Evolutionary conservation across 805 yeast species (phyloP).

Genomic region (Ogataea zsoltii): DNA sequence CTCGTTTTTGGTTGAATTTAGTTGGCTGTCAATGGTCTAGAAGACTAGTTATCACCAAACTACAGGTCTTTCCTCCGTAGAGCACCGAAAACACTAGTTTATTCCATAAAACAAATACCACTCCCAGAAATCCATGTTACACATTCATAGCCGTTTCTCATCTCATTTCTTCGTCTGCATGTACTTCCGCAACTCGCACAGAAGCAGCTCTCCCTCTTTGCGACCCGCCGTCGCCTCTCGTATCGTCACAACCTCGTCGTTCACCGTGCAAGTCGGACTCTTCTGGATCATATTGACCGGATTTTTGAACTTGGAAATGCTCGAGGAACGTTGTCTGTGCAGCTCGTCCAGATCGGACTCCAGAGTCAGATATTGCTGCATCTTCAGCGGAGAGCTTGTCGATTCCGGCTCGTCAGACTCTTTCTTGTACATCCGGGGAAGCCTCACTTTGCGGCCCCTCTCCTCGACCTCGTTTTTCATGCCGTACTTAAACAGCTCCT

Average conservation of each 20-base stretch:
- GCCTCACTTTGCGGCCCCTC: slow-evolving; percentile 3
- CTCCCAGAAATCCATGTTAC: no score
- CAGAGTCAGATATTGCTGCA: slow-evolving; percentile 28
- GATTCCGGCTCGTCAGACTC: neutral
- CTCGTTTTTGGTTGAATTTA: no score
- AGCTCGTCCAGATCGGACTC: slow-evolving; percentile 30
- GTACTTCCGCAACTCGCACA: slow-evolving; percentile 13
- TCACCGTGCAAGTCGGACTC: slow-evolving; percentile 21
- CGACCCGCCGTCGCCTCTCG: slow-evolving; percentile 7
- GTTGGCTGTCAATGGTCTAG: no score
- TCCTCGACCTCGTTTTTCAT: slow-evolving; percentile 23
- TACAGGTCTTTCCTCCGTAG: no score
- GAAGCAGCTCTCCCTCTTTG: slow-evolving; percentile 6
- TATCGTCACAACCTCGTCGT: slow-evolving; percentile 17
- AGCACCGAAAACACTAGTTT: no score
- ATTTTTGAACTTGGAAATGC: slow-evolving; percentile 23
- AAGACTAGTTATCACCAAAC: no score
- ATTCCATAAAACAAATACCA: no score
- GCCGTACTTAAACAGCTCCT: slow-evolving; percentile 36
- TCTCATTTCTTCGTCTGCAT: no score
- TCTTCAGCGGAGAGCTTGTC: slow-evolving; percentile 15
- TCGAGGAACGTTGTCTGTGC: slow-evolving; percentile 19
- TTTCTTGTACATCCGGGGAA: slow-evolving; percentile 1
- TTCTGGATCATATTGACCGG: slow-evolving; percentile 22
- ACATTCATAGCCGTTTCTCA: no score